These are phyloP conservation scores for Amanita pallidorosea DNA, from an alignment of 768 basidiomycete genomes.

Conservation along the genomic window DNA sequence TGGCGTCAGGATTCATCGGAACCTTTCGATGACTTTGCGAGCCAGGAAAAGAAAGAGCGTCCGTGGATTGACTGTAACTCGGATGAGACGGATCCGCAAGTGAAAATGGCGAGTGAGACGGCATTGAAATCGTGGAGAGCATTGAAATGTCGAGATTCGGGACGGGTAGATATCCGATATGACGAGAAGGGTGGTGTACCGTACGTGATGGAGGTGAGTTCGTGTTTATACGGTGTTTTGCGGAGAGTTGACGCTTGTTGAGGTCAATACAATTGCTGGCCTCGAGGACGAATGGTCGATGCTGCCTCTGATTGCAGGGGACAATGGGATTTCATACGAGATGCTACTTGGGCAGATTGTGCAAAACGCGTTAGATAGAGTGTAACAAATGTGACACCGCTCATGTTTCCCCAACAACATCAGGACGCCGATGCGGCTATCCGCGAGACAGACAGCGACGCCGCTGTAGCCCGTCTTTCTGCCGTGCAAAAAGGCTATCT, in stretches of 20 bases:
- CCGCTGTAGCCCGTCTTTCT: constrained; percentile 76
- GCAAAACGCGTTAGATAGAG: not conserved
- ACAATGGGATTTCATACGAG: not conserved
- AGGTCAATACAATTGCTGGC: not conserved
- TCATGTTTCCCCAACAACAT: not conserved
- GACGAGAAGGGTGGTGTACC: not conserved
- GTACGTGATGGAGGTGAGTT: not conserved
- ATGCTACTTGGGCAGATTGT: not conserved
- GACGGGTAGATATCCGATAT: not conserved
- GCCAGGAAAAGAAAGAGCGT: not conserved
- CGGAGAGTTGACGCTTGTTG: not conserved
- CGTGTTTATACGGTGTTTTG: not conserved
- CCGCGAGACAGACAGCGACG: constrained; percentile 76
- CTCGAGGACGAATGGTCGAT: not conserved
- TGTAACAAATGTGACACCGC: not conserved
- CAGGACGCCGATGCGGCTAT: constrained; percentile 49
- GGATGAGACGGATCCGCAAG: not conserved
- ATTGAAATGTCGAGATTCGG: not conserved
- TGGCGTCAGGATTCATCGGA: not conserved
- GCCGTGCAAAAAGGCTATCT: constrained; percentile 77
- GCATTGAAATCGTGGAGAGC: not conserved
- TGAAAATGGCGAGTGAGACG: constrained; percentile 11
- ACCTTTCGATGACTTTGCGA: not conserved
- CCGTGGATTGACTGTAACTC: not conserved
- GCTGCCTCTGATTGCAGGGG: not conserved